A percentile compares a stretch with the other conserved stretches of the same genome.
Conservation (phyloP, 192 early-diverging fungal genomes). For the Mortierella antarctica region DNA sequence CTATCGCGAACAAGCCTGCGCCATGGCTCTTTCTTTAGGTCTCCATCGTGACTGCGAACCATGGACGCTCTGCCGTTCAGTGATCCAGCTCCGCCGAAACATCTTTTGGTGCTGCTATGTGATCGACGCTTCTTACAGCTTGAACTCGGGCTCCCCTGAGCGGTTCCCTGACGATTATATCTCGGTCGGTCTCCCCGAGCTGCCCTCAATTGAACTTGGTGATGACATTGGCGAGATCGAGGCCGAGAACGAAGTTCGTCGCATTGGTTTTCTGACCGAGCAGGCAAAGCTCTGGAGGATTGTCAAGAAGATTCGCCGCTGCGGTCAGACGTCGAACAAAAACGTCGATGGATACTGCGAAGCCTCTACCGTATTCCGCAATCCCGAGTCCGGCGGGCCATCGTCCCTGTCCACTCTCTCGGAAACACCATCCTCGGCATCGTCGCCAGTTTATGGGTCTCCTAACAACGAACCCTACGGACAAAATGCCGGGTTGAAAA, state of each 20-base stretch:
- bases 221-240: slow-evolving; percentile 47
- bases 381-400: not conserved
- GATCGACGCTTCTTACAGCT: slow-evolving; percentile 47
- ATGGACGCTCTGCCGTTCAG: slow-evolving; percentile 46
- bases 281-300: slow-evolving; percentile 55
- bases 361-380: slow-evolving; percentile 21
- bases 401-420: not conserved
- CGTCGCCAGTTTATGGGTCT: slow-evolving; percentile 1
- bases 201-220: slow-evolving; percentile 29
- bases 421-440: not conserved
- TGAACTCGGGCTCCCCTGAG: slow-evolving; percentile 39
- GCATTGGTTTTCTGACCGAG: slow-evolving; percentile 50
- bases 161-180: slow-evolving; percentile 50
- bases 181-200: slow-evolving; percentile 26
- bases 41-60: slow-evolving; percentile 47
- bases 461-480: not conserved
- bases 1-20: slow-evolving; percentile 52
- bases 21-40: slow-evolving; percentile 46
- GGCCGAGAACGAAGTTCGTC: slow-evolving; percentile 26
- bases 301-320: slow-evolving; percentile 52
- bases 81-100: slow-evolving; percentile 47
- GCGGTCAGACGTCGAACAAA: slow-evolving; percentile 44
- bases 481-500: slow-evolving; percentile 2
- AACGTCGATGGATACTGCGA: slow-evolving; percentile 21
- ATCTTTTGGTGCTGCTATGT: slow-evolving; percentile 54